Base-by-base conservation (phyloP, 1,139 yeast genomes). In the Wickerhamomyces sp. region DNA sequence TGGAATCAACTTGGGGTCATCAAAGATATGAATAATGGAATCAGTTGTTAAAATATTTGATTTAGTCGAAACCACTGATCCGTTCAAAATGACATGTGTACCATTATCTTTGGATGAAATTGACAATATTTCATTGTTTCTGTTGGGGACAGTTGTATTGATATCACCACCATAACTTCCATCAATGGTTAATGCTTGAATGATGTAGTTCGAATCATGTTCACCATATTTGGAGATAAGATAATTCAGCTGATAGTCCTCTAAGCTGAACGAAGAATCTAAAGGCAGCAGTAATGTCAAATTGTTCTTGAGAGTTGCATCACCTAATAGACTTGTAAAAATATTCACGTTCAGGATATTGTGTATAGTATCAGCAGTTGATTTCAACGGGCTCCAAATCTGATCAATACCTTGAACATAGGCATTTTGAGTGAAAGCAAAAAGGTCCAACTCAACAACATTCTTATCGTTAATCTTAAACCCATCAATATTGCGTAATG, bases 401-500 rank as follows among this genome's bases (percentile, higher is more conserved):
- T 64, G 54, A 45, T 81, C 82, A 3, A 87, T 67, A 0, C 88
- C 92, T 45, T 87, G 95, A 7, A 90, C 78, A 21, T 77, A 76
- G 0, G 95, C 83, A 48, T 80, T 69, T 49, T 81, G 86, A 38
- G 81, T 77, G 31, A 76, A 74, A 2, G 96, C 92, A 42, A 65
- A 63, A 34, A 82, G 59, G 55, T 88, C 88, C 0, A 71, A 59
- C 26, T 82, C 88, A 3, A 85, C 74, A 3, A 88, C 71, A 1
- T 73, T 67, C 1, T 70, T 58, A 18, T 66, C 62, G 52, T 82
- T 86, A n/a, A 79, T 63, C 20, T 49, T 46, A 33, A 64, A 55
- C 1, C 36, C 25, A 15, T 49, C 43, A 6, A 37, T 34, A 16
- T 41, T 37, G 17, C 47, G 31, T 3, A 46, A 41, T 8, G 60